These are phyloP conservation scores for Ascochyta rabiei DNA, from an alignment of 2,329 filamentous ascomycete genomes.

Conservation along the genomic window DNA sequence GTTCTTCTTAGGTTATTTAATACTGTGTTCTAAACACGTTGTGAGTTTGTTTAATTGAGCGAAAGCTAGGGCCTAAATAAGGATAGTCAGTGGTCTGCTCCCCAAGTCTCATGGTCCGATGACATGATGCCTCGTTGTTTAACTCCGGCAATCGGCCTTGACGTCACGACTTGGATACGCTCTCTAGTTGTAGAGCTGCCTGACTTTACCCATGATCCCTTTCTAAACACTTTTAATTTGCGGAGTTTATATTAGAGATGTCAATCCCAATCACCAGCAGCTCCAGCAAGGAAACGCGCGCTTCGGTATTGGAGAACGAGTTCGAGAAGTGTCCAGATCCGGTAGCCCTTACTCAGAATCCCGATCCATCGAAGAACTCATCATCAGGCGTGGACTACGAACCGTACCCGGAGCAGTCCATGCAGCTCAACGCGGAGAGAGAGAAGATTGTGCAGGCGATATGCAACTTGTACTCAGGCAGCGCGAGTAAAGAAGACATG, in stretches of 20 bases:
- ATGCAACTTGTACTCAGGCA: conserved; percentile 54
- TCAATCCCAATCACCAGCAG: conserved; percentile 9
- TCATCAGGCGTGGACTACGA: conserved; percentile 41
- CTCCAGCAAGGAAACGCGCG: conserved; percentile 19
- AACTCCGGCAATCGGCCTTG: no score
- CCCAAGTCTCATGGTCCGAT: no score
- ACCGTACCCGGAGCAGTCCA: conserved; percentile 31
- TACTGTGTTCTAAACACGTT: no score
- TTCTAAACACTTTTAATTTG: background rate
- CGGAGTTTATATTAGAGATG: conserved; percentile 5
- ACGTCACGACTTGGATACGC: background rate
- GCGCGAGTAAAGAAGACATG: conserved; percentile 57
- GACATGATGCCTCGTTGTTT: no score
- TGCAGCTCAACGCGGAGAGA: conserved; percentile 27
- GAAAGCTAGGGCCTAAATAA: no score
- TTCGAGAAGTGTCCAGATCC: conserved; percentile 35
- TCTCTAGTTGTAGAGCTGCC: no score
- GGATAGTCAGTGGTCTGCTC: no score
- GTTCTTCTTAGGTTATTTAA: no score
- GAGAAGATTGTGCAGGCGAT: conserved; percentile 53
- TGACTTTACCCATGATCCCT: no score
- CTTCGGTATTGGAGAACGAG: conserved; percentile 14
- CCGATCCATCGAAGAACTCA: conserved; percentile 33
- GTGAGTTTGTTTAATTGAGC: no score
- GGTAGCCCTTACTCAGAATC: conserved; percentile 36